Conservation (phyloP, 1,139 yeast species). For the Saccharomyces pastorianus region DNA sequence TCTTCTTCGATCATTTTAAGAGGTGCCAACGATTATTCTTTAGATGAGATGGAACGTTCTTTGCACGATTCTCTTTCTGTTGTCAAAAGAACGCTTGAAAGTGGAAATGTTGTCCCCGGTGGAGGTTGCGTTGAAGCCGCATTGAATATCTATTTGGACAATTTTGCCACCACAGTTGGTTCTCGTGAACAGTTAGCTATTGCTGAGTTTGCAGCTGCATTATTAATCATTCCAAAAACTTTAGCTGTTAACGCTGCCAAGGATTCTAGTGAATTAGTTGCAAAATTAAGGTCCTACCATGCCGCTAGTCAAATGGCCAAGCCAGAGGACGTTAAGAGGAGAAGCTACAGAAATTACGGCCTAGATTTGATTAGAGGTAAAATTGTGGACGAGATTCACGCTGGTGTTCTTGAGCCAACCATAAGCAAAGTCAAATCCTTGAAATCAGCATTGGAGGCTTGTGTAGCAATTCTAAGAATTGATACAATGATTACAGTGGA, state of each 20-base stretch:
- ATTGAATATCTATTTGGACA: constrained; percentile 86
- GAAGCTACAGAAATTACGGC: constrained; percentile 83
- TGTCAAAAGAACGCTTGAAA: constrained; percentile 91
- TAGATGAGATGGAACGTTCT: constrained; percentile 98
- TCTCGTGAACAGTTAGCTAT: constrained; percentile 97
- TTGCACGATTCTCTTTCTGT: constrained; percentile 90
- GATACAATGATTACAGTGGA: constrained; percentile 97
- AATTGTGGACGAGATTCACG: constrained; percentile 72
- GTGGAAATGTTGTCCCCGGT: constrained; percentile 94
- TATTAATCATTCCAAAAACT: constrained; percentile 91
- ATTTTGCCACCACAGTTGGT: constrained; percentile 95
- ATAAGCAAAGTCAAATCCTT: constrained; percentile 85
- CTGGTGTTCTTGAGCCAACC: constrained; percentile 94
- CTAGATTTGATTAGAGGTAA: constrained; percentile 86
- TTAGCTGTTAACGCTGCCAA: constrained; percentile 96
- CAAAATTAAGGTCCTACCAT: constrained; percentile 92
- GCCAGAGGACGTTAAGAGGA: constrained; percentile 72
- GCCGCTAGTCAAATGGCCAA: constrained; percentile 89
- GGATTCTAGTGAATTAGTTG: constrained; percentile 89
- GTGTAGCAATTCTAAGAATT: constrained; percentile 92
- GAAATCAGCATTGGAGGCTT: constrained; percentile 94
- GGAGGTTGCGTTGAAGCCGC: constrained; percentile 99
- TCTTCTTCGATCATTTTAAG: constrained; percentile 87
- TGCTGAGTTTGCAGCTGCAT: constrained; percentile 90
- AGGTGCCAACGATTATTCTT: constrained; percentile 92